Evolutionary conservation across 2,329 filamentous ascomycete species (phyloP).

Genomic region (Epichloe aotearoae): DNA sequence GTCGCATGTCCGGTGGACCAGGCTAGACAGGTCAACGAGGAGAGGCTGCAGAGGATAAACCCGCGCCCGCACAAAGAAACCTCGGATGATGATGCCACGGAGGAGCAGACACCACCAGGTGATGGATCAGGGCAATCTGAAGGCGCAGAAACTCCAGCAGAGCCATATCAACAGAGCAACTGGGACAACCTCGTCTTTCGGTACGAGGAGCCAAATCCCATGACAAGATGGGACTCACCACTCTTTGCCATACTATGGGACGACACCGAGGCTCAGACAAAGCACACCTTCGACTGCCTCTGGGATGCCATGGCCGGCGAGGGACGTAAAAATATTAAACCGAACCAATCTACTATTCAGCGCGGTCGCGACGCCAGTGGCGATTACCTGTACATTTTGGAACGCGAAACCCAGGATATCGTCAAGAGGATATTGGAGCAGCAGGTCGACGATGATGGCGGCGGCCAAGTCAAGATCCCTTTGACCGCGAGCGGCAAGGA

Average conservation of each 20-base stretch:
- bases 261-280: conserved; percentile 49
- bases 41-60: conserved; percentile 28
- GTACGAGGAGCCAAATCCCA: conserved; percentile 77
- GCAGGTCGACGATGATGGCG: conserved; percentile 59
- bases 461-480: conserved; percentile 40
- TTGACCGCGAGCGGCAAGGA: conserved; percentile 23
- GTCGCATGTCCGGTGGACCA: conserved; percentile 42
- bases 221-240: conserved; percentile 74
- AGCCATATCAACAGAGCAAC: conserved; percentile 41
- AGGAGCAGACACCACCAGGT: not conserved
- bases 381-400: conserved; percentile 70
- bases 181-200: conserved; percentile 72
- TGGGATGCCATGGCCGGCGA: conserved; percentile 63
- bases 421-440: conserved; percentile 56
- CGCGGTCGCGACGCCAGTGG: conserved; percentile 47
- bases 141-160: conserved; percentile 6
- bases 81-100: conserved; percentile 5
- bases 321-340: conserved; percentile 49
- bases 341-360: conserved; percentile 63
- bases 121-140: not conserved
- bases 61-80: not conserved
- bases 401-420: conserved; percentile 66
- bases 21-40: conserved; percentile 46
- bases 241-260: conserved; percentile 70
- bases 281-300: conserved; percentile 46